A percentile compares a stretch with the other conserved stretches of the same genome.
These are phyloP conservation scores for bread wheat (Triticum aestivum) DNA, from an alignment of 176 grass and related monocot species.

Conservation along the genomic window IWGSC_CS_RefSeq_v2.1 NC_057805.1:482868365-482868864, in stretches of 20 bases:
- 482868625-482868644: no score
- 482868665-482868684: neutral
- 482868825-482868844: neutral
- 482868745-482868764: neutral
- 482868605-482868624: no score
- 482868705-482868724: neutral
- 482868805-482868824: neutral
- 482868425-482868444: no score
- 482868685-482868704: neutral
- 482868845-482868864: neutral
- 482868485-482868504: neutral
- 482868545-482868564: neutral
- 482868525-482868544: neutral
- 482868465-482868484: neutral
- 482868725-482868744: neutral
- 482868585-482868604: neutral
- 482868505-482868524: neutral
- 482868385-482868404: neutral
- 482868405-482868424: neutral
- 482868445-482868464: neutral
- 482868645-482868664: neutral
- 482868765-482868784: neutral
- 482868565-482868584: no score
- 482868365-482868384: constrained; percentile 86
- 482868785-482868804: neutral